Base-by-base conservation (phyloP, 345 rosid genomes). In the Streptanthus diversifolius region DNA sequence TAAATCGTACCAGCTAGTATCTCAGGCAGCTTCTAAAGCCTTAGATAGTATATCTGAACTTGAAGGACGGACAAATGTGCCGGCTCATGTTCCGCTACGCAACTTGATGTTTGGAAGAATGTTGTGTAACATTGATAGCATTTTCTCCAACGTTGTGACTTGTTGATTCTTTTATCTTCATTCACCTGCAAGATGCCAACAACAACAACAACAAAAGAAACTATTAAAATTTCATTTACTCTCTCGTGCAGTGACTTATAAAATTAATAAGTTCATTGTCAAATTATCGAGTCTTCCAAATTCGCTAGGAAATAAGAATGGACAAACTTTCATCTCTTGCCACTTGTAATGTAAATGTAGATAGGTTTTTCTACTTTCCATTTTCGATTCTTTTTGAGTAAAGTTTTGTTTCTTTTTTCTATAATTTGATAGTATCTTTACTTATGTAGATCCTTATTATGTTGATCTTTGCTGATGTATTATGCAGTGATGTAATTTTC, bases 121-220 rank as follows among this genome's bases (percentile, higher is more conserved):
- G 72, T 66, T 57, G 72, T 66, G 72, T 57, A 57, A 3, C 61
- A 22, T 66, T 66, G 72, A 11, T 48, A 37, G 14, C 0, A 72
- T 66, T 57, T 74, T 74, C 44, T 17, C 78, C 3, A 3, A 5
- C 35, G 25, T 66, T 66, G 66, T 66, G 30, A 14, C 21, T 36
- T 40, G 35, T 61, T 71, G 60, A 71, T 57, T 44, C 19, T 40
- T 29, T 18, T 13, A 19, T 21, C 35, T 37, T 55, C 52, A 29
- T 40, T 43, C 3, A 32, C 32, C 19, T 37, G 40, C 27, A 48
- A 33, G 57, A 51, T 12, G 67, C 12, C 54, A 27, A 53, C 5
- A 15, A 30, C 8, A 22, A n/a, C 1, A 18, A 3, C n/a, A n/a
- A n/a, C n/a, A n/a, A n/a, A n/a, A n/a, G 57, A 14, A 49, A 51